A percentile compares a stretch with the other conserved stretches of the same genome.
Evolutionary conservation across 768 basidiomycete genomes (phyloP).

Genomic region (Russula ochroleuca): DNA sequence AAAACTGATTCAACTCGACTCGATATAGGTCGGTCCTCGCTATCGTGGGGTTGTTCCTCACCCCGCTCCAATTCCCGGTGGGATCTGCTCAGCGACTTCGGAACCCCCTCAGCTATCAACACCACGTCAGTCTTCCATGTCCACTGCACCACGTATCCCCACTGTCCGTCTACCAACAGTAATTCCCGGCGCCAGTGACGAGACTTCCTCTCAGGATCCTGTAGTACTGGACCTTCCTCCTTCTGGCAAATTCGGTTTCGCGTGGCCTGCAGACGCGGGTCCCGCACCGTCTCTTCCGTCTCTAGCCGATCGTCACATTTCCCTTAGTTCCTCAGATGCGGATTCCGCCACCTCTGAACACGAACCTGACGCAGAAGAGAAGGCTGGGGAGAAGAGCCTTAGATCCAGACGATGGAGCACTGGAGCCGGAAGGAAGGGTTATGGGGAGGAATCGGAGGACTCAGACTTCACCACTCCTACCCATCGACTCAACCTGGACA

Average conservation of each 20-base stretch:
- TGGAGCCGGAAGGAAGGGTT: constrained; percentile 24
- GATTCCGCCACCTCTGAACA: constrained; percentile 51
- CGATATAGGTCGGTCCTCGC: constrained; percentile 16
- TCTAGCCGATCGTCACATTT: constrained; percentile 38
- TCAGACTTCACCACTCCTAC: constrained; percentile 35
- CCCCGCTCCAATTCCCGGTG: constrained; percentile 15
- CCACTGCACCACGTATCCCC: constrained; percentile 37
- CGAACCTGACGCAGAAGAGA: constrained; percentile 29
- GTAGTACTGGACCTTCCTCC: constrained; percentile 44
- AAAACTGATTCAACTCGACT: constrained; percentile 8
- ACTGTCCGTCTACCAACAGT: constrained; percentile 49
- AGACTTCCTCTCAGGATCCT: constrained; percentile 41
- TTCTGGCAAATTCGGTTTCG: constrained; percentile 56
- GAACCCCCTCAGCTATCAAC: constrained; percentile 7
- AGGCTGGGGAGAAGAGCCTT: background rate
- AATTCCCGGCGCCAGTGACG: constrained; percentile 41
- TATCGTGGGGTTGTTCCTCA: constrained; percentile 14
- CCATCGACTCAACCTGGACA: constrained; percentile 33
- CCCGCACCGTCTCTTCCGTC: constrained; percentile 38
- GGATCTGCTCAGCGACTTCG: constrained; percentile 16
- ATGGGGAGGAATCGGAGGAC: constrained; percentile 30
- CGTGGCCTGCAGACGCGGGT: constrained; percentile 49
- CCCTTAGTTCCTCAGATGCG: constrained; percentile 47
- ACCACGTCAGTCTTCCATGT: constrained; percentile 29
- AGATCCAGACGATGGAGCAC: constrained; percentile 16